Evolutionary conservation across 768 basidiomycete genomes (phyloP).

Genomic region (Rhizopogon rudus): DNA sequence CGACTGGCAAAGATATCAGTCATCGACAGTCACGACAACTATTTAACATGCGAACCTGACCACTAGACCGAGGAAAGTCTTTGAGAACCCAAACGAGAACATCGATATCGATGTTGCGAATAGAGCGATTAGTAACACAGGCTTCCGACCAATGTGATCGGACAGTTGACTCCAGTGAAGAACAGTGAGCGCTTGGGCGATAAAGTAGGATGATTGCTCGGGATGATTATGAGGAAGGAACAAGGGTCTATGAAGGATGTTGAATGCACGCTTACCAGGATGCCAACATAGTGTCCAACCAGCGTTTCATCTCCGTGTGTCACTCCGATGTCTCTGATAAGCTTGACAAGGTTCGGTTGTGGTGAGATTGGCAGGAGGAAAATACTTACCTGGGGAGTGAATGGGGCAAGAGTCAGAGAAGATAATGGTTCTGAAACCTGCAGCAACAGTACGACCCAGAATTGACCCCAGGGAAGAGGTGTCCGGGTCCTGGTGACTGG

Average conservation of each 20-base stretch:
- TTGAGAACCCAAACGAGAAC: constrained; percentile 44
- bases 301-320: constrained; percentile 40
- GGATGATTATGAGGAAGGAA: constrained; percentile 27
- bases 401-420: constrained; percentile 68
- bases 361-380: background rate
- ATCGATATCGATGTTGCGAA: constrained; percentile 40
- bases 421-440: constrained; percentile 74
- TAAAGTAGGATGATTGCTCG: constrained; percentile 44
- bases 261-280: constrained; percentile 31
- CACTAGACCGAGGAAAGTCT: constrained; percentile 37
- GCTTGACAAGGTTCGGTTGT: constrained; percentile 4
- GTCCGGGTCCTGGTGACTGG: constrained; percentile 27
- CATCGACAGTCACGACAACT: constrained; percentile 1
- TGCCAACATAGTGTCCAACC: constrained; percentile 43
- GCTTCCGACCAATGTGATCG: constrained; percentile 43
- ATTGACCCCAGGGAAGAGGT: constrained; percentile 65
- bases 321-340: constrained; percentile 27
- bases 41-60: constrained; percentile 28
- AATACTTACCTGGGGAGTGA: constrained; percentile 50
- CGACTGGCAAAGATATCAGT: constrained; percentile 24
- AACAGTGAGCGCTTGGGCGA: constrained; percentile 41
- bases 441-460: constrained; percentile 61
- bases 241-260: background rate
- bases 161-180: constrained; percentile 46
- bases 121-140: constrained; percentile 40